These are phyloP conservation scores for Diaporthe batatas DNA, from an alignment of 2,329 filamentous ascomycete genomes.

Conservation along the genomic window DNA sequence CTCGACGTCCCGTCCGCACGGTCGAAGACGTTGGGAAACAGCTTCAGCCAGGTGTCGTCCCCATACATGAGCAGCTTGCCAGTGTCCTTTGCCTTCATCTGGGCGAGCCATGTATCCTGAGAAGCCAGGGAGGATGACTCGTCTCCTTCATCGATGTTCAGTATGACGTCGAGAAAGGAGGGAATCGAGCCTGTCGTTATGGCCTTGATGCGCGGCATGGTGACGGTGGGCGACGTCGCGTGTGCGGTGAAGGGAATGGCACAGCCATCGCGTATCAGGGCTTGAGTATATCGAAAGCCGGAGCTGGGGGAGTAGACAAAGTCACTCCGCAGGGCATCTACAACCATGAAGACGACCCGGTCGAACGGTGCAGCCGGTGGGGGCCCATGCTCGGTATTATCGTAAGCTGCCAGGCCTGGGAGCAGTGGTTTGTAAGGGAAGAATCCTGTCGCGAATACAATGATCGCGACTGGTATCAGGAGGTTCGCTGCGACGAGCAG, in stretches of 20 bases:
- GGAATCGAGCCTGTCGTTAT: conserved; percentile 98
- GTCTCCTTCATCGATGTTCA: conserved; percentile 96
- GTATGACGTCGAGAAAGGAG: conserved; percentile 95
- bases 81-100: conserved; percentile 80
- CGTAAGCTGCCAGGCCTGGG: conserved; percentile 82
- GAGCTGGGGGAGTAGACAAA: conserved; percentile 89
- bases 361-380: conserved; percentile 82
- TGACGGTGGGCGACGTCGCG: conserved; percentile 96
- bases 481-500: conserved; percentile 78
- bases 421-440: conserved; percentile 98
- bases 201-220: conserved; percentile 97
- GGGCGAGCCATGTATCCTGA: conserved; percentile 96
- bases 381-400: conserved; percentile 65
- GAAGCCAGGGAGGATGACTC: conserved; percentile 87
- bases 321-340: conserved; percentile 94
- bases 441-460: conserved; percentile 89
- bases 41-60: conserved; percentile 97
- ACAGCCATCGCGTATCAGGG: conserved; percentile 85
- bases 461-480: conserved; percentile 79
- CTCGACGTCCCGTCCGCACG: conserved; percentile 93
- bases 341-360: conserved; percentile 95
- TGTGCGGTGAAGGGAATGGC: conserved; percentile 96
- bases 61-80: conserved; percentile 94
- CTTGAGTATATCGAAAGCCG: conserved; percentile 89
- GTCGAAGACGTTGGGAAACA: conserved; percentile 91